Evolutionary conservation across 768 basidiomycete species (phyloP), one percentile per base, ranked within the genome.

Genomic region (Collybiopsis confluens): DNA sequence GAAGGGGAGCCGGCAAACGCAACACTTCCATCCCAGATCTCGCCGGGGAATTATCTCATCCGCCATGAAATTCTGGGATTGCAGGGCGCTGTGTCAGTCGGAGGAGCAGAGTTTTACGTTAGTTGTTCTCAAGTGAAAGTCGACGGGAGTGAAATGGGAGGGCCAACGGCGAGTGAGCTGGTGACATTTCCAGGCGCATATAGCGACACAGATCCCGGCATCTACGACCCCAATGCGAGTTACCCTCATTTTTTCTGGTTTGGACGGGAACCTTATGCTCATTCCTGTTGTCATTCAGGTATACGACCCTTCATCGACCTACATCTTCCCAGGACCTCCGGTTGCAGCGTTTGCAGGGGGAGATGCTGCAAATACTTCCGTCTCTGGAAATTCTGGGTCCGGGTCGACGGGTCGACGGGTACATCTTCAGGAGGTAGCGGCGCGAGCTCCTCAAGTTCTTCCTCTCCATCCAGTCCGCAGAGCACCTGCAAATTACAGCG

Each of bases 51-150:
- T 59, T 91, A 91, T 65, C 72, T 92, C 55, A 65, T 90, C 62
- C 86, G 89, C 1, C 83, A 89, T 65, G 89, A 92, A 64, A 85
- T 91, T 66, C 84, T 91, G 64, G 84, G 85, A 9, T 79, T 91
- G 13, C 90, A 91, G 61, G 75, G 40, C 2, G 88, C 77, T 5
- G 73, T 63, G n/a, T 58, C 61, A 2, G 9, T 62, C 16, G 82
- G 83, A 4, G 86, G 86, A 18, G 90, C 87, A 1, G 89, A 92
- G 68, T 92, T 90, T 68, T 40, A 40, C n/a, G 16, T 16, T 16
- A n/a, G 7, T 61, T 16, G 81, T 82, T 4, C 85, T 85, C 18
- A 84, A 67, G 63, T 87, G 56, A 69, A 64, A 36, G 65, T 91
- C 35, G 68, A 74, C 2, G 87, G 88, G 10, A 75, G 70, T 47